A percentile compares a stretch with the other conserved stretches of the same genome.
Evolutionary conservation across 2,329 filamentous ascomycete species (phyloP).

Genomic region (Sporothrix globosa): DNA sequence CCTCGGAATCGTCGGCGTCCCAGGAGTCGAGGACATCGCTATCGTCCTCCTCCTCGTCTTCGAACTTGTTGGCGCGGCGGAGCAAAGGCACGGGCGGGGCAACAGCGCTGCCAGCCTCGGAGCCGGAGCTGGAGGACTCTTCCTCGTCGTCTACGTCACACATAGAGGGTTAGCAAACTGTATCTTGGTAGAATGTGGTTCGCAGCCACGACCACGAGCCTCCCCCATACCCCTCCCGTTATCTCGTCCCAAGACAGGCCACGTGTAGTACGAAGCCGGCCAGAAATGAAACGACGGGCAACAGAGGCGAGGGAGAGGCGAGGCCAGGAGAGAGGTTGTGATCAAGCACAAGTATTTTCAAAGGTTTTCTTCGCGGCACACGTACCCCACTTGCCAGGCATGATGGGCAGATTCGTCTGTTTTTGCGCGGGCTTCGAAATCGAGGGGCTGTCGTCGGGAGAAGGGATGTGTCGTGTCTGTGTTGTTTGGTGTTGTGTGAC

Average conservation of each 20-base stretch:
- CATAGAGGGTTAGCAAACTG: not conserved
- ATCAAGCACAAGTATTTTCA: not conserved
- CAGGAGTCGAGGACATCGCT: slow-evolving; percentile 90
- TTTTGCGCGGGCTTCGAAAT: not conserved
- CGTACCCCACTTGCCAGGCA: slow-evolving; percentile 26
- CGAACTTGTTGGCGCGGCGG: slow-evolving; percentile 67
- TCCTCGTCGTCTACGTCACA: slow-evolving; percentile 45
- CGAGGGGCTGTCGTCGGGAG: not conserved
- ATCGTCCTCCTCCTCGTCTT: slow-evolving; percentile 85
- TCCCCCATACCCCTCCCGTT: not conserved
- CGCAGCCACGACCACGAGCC: not conserved
- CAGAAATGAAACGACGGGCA: not conserved
- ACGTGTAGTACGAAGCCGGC: not conserved
- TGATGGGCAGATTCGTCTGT: not conserved
- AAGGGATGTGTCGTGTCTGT: not conserved
- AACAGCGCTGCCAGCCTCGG: slow-evolving; percentile 45
- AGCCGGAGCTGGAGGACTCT: slow-evolving; percentile 42
- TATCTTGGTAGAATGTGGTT: not conserved
- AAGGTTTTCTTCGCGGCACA: not conserved
- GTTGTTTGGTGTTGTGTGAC: not conserved
- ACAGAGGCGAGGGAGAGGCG: not conserved
- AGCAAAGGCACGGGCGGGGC: slow-evolving; percentile 47
- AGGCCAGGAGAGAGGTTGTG: not conserved
- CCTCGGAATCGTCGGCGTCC: slow-evolving; percentile 97
- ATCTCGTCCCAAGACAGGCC: not conserved